Conservation (phyloP, 2,329 filamentous ascomycete species). For the Fusarium duplospermum region DNA sequence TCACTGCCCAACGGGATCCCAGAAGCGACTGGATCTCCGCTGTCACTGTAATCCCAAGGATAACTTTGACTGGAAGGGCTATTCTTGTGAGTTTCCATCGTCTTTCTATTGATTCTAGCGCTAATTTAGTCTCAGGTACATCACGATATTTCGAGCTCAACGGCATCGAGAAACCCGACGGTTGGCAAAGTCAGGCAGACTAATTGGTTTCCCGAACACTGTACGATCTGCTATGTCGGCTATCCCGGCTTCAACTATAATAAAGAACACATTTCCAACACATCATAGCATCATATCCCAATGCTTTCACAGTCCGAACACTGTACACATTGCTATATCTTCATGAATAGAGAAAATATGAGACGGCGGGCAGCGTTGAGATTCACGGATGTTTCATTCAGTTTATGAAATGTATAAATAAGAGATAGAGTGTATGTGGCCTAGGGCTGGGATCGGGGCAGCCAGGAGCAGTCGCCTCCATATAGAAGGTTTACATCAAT, state of each 20-base stretch:
- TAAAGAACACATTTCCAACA: no score
- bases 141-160: conserved; percentile 88
- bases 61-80: conserved; percentile 99
- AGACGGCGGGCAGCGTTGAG: background rate
- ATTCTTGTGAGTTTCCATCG: conserved; percentile 78
- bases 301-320: no score
- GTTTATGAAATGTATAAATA: background rate
- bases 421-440: background rate
- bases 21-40: conserved; percentile 83
- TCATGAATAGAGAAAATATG: background rate
- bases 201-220: background rate
- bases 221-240: no score
- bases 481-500: background rate
- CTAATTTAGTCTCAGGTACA: conserved; percentile 59
- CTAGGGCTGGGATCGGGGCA: background rate
- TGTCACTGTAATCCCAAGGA: conserved; percentile 96
- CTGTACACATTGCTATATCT: no score
- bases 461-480: background rate
- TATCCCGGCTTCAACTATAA: no score
- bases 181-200: conserved; percentile 57
- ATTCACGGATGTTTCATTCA: background rate
- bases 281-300: no score
- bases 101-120: background rate
- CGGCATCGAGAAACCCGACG: conserved; percentile 82
- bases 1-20: conserved; percentile 92